Base-by-base conservation (phyloP, 179 eudicot genomes). In the Silene coronaria region DNA sequence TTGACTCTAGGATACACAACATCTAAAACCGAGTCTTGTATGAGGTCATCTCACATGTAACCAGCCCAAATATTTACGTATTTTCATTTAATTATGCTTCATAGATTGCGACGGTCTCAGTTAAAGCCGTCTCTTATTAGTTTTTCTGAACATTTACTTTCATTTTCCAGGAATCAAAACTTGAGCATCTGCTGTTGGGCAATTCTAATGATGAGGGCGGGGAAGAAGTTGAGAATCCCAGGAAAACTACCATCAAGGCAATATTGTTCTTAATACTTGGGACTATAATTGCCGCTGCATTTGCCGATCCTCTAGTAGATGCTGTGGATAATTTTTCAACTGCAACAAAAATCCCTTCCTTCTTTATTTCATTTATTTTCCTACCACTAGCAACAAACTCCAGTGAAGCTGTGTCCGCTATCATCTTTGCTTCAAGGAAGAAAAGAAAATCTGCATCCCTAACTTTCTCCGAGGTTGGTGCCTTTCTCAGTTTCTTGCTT, bases 301-400 rank as follows among this genome's bases (percentile, higher is more conserved):
- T 92, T 80, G 96, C 98, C n/a, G 98, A 94, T 84, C 98, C 98
- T 32, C 78, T 92, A 63, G 98, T 94, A 4, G 98, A 90, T 72
- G 91, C 94, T 36, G 97, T 94, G 70, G 89, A 87, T 77, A 78
- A 88, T 82, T 94, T 94, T 80, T 94, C 98, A 3, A 81, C 72
- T 71, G 97, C 97, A 69, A 92, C 97, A 28, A 83, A 90, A 77
- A 92, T 94, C 72, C 98, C 98, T 68, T 80, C 97, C 27, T 94
- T 94, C 86, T 94, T 94, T 79, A 90, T 94, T 78, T 94, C 98
- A 7, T 94, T 94, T 78, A 88, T 94, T 68, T 88, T 82, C 21
- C 84, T 94, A n/a, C 98, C 97, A 53, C 72, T 92, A 16, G 96
- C 96, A 28, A 94, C 97, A 34, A 94, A 90, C 85, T 92, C 97